Conservation (phyloP, 192 early-diverging fungal species). For the Pilaira anomala region DNA sequence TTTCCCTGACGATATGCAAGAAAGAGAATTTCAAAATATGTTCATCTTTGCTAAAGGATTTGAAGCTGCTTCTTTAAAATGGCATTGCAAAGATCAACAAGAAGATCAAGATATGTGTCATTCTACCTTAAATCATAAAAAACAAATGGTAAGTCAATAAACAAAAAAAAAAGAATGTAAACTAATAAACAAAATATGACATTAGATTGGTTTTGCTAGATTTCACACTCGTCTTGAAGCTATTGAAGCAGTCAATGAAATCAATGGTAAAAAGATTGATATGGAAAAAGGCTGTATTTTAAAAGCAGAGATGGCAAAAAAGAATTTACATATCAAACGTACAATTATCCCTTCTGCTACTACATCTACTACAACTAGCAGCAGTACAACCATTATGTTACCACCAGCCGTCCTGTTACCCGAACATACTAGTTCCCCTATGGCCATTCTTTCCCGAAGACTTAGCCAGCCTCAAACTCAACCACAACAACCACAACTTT, state of each 20-base stretch:
- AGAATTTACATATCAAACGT: slow-evolving; percentile 92
- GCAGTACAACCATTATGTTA: background rate
- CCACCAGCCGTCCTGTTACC: background rate
- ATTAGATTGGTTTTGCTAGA: slow-evolving; percentile 97
- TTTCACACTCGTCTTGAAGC: slow-evolving; percentile 90
- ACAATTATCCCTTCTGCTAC: background rate
- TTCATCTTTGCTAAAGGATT: slow-evolving; percentile 98
- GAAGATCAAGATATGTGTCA: slow-evolving; percentile 52
- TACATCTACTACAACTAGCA: slow-evolving; percentile 36
- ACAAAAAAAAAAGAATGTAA: background rate
- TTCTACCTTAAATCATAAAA: slow-evolving; percentile 6
- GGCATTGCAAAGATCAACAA: slow-evolving; percentile 65
- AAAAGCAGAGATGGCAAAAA: slow-evolving; percentile 99
- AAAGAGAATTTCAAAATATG: slow-evolving; percentile 99
- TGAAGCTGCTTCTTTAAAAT: slow-evolving; percentile 95
- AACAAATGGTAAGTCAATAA: slow-evolving; percentile 27
- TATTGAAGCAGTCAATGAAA: slow-evolving; percentile 80
- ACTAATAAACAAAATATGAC: background rate
- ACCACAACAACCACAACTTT: too few relatives aligned
- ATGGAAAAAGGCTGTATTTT: slow-evolving; percentile 77
- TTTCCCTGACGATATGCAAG: slow-evolving; percentile 99
- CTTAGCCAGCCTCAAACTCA: slow-evolving; percentile 1
- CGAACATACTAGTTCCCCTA: slow-evolving; percentile 5
- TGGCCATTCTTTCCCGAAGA: background rate
- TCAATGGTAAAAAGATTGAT: slow-evolving; percentile 87